A percentile compares a stretch with the other conserved stretches of the same genome.
Evolutionary conservation across 345 rosid genomes (phyloP).

Genomic region (Salix caprea): DNA sequence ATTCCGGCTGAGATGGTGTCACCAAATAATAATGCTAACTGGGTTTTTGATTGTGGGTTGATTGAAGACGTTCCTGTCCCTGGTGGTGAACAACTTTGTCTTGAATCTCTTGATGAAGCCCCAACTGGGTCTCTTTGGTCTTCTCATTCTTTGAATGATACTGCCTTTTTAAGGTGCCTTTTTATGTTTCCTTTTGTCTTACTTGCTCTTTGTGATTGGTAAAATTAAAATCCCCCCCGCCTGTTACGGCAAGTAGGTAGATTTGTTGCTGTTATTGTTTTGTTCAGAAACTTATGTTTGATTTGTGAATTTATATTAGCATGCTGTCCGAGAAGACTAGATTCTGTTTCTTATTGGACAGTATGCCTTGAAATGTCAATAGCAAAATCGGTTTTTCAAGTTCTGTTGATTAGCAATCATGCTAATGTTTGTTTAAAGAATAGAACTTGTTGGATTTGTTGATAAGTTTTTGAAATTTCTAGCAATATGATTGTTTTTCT

Average conservation of each 20-base stretch:
- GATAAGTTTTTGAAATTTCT: background rate
- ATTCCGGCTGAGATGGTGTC: slow-evolving; percentile 24
- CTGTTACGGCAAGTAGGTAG: background rate
- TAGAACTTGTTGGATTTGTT: background rate
- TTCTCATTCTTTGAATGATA: slow-evolving; percentile 22
- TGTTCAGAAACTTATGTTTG: background rate
- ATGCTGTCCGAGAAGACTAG: background rate
- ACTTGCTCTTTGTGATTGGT: background rate
- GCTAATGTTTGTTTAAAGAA: background rate
- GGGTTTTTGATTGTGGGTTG: slow-evolving; percentile 42
- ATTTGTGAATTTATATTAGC: background rate
- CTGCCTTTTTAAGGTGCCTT: slow-evolving; percentile 30
- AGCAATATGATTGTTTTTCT: background rate
- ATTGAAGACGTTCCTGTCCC: slow-evolving; percentile 38
- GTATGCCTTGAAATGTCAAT: background rate
- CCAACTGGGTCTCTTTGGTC: slow-evolving; percentile 27
- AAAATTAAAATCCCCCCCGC: background rate
- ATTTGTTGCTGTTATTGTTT: background rate
- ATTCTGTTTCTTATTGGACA: background rate
- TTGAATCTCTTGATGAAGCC: slow-evolving; percentile 21
- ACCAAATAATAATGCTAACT: slow-evolving; percentile 29
- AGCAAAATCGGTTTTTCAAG: background rate
- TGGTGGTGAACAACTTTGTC: slow-evolving; percentile 36
- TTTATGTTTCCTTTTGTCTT: background rate
- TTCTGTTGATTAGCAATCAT: background rate